Evolutionary conservation across 2,329 filamentous ascomycete genomes (phyloP).

Genomic region (Monilinia fructicola): DNA sequence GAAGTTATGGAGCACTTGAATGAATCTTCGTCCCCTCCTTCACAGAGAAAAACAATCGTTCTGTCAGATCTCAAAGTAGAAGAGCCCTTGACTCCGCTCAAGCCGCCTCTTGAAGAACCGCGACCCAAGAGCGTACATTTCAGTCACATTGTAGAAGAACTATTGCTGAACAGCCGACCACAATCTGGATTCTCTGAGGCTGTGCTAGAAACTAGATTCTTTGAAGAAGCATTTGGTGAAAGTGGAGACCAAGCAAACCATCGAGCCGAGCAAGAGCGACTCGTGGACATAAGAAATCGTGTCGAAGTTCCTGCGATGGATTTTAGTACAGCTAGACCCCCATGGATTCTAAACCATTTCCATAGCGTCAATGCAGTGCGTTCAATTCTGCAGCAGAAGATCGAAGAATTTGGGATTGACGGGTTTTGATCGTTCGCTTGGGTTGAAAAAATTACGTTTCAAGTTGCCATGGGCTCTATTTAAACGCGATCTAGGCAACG

Average conservation of each 20-base stretch:
- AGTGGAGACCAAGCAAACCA: slow-evolving; percentile 30
- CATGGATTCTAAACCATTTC: slow-evolving; percentile 46
- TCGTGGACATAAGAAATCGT: slow-evolving; percentile 45
- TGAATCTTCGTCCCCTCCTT: slow-evolving; percentile 10
- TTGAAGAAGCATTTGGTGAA: slow-evolving; percentile 35
- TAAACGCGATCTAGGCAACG: slow-evolving; percentile 37
- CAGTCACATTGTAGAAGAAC: slow-evolving; percentile 34
- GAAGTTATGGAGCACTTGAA: slow-evolving; percentile 24
- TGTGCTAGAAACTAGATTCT: slow-evolving; percentile 28
- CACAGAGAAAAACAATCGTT: slow-evolving; percentile 24
- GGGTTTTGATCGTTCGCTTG: slow-evolving; percentile 44
- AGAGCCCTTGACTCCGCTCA: slow-evolving; percentile 36
- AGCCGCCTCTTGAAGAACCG: slow-evolving; percentile 19
- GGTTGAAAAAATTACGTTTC: slow-evolving; percentile 42
- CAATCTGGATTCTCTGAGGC: slow-evolving; percentile 18
- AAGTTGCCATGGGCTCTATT: slow-evolving; percentile 51
- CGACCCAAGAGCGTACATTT: slow-evolving; percentile 35
- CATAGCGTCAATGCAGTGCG: slow-evolving; percentile 26
- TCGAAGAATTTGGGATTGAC: slow-evolving; percentile 34
- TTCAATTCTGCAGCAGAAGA: slow-evolving; percentile 39
- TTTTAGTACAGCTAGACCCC: slow-evolving; percentile 44
- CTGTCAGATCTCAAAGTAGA: slow-evolving; percentile 37
- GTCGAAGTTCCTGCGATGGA: slow-evolving; percentile 51
- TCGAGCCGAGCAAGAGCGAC: slow-evolving; percentile 38
- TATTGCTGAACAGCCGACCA: slow-evolving; percentile 24